phyloP scores from a whole-genome alignment of 2,329 filamentous ascomycete species.

The Simplicillium aogashimaense region DNA sequence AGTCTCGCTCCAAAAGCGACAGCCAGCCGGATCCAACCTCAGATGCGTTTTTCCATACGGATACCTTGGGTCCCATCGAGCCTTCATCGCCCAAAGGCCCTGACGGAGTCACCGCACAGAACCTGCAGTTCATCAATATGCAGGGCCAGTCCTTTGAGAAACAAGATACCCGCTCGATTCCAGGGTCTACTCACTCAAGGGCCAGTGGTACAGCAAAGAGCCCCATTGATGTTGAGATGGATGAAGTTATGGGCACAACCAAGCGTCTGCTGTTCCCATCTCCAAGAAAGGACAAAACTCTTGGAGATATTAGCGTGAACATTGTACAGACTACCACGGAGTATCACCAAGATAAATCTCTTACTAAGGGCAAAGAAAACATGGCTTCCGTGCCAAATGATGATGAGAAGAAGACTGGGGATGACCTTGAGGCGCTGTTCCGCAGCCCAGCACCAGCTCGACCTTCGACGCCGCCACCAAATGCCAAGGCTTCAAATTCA shows the following conservation, averaged over 20 bases:
- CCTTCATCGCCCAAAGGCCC: slow-evolving; percentile 19
- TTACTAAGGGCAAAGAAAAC: slow-evolving; percentile 33
- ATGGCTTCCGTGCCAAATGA: slow-evolving; percentile 31
- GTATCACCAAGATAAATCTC: slow-evolving; percentile 23
- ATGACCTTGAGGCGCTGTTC: slow-evolving; percentile 57
- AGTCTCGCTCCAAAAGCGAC: slow-evolving; percentile 37
- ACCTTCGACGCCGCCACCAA: slow-evolving; percentile 43
- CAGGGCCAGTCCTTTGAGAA: slow-evolving; percentile 9
- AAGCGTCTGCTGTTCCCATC: slow-evolving; percentile 69
- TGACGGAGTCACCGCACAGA: background rate
- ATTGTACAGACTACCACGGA: slow-evolving; percentile 33
- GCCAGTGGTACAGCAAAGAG: slow-evolving; percentile 46
- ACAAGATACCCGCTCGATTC: slow-evolving; percentile 13
- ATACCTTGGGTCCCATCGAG: slow-evolving; percentile 39
- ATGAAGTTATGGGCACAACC: slow-evolving; percentile 43
- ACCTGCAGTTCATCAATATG: slow-evolving; percentile 6
- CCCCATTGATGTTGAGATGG: slow-evolving; percentile 43
- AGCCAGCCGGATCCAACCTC: slow-evolving; percentile 35
- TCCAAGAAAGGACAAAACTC: slow-evolving; percentile 57
- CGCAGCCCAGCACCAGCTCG: slow-evolving; percentile 39
- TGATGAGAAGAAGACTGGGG: slow-evolving; percentile 18
- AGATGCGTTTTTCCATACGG: slow-evolving; percentile 43
- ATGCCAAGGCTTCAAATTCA: slow-evolving; percentile 19
- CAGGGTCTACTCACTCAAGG: slow-evolving; percentile 41
- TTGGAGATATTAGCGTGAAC: slow-evolving; percentile 49